Evolutionary conservation across 2,329 filamentous ascomycete genomes (phyloP), one percentile per base, ranked within the genome.

Genomic region (Aureobasidium sp.): DNA sequence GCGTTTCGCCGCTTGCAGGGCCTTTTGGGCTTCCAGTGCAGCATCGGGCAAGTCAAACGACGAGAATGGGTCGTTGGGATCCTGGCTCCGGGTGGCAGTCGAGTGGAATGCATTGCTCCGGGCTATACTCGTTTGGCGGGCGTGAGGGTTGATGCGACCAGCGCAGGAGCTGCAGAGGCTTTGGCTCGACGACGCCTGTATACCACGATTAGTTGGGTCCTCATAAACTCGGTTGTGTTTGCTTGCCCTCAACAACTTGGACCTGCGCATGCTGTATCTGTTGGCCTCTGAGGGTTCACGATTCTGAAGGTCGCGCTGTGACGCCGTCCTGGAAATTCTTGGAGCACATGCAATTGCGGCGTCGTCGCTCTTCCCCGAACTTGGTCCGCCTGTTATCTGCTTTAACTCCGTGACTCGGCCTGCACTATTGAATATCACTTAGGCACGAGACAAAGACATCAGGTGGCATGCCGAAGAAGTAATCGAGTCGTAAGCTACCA

Each of bases 141-240:
- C 33, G 23, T 49, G 42, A 37, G 55, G 31, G 10, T 47, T 19
- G n/a, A 57, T 35, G 21, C 60, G 51, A 29, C 51, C 35, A 25
- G 60, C 53, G 46, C 60, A 61, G n/a, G 58, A 58, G 45, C 35
- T 55, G 51, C 60, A 61, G 27, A 61, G 5, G 38, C 53, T 57
- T n/a, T 61, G 60, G 54, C 60, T 58, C 10, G 60, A 61, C 17
- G 53, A 57, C 17, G 53, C 38, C 60, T 61, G 49, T 29, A n/a
- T 29, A 17, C 15, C 6, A 15, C 27, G 6, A 15, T 61, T 33
- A 57, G 51, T 21, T 1, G 15, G 9, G 19, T 19, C 27, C 17
- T 25, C 19, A 1, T 6, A n/a, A 19, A 13, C 6, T 17, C 35
- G 13, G 7, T 10, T 38, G 17, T 4, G 10, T 4, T 19, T 7